A percentile compares a stretch with the other conserved stretches of the same genome.
Conservation (phyloP, 805 yeast genomes). For the Clavispora santaluciae region DNA sequence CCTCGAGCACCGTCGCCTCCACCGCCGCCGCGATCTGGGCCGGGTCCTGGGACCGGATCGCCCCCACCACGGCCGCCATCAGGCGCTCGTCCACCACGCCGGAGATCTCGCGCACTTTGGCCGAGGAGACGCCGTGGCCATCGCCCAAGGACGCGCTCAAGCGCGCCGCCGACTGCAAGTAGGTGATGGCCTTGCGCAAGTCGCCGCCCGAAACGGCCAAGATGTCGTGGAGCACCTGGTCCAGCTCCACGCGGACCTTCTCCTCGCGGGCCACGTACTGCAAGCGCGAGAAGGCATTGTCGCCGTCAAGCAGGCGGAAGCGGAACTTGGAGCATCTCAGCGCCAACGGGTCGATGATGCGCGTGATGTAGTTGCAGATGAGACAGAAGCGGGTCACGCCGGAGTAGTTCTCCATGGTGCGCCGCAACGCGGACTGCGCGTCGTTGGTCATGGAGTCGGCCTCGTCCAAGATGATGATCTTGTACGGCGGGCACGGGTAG, state of each 20-base stretch:
- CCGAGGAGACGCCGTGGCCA: conserved; percentile 38
- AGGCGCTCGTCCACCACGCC: conserved; percentile 61
- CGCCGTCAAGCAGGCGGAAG: conserved; percentile 70
- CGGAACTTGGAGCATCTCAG: conserved; percentile 95
- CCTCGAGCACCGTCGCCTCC: conserved; percentile 52
- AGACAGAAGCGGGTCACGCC: conserved; percentile 86
- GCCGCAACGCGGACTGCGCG: conserved; percentile 91
- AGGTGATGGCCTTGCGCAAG: conserved; percentile 87
- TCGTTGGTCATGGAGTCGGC: conserved; percentile 98
- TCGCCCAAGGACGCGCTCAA: conserved; percentile 12
- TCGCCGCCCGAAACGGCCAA: conserved; percentile 82
- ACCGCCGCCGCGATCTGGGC: conserved; percentile 37
- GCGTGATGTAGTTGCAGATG: conserved; percentile 92
- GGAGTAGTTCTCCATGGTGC: conserved; percentile 91
- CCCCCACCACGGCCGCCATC: conserved; percentile 38
- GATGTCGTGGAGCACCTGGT: conserved; percentile 58
- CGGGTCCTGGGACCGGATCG: conserved; percentile 23
- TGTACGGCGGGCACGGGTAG: conserved; percentile 96
- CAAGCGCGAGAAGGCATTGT: conserved; percentile 66
- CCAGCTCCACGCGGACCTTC: conserved; percentile 26
- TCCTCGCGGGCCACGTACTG: conserved; percentile 50
- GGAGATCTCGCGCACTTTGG: conserved; percentile 62
- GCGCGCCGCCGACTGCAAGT: conserved; percentile 49
- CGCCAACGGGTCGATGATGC: conserved; percentile 95
- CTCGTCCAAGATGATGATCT: conserved; percentile 86